Evolutionary conservation across 352 stramenopile genomes (phyloP).

Genomic region (Phytophthora ohioensis): DNA sequence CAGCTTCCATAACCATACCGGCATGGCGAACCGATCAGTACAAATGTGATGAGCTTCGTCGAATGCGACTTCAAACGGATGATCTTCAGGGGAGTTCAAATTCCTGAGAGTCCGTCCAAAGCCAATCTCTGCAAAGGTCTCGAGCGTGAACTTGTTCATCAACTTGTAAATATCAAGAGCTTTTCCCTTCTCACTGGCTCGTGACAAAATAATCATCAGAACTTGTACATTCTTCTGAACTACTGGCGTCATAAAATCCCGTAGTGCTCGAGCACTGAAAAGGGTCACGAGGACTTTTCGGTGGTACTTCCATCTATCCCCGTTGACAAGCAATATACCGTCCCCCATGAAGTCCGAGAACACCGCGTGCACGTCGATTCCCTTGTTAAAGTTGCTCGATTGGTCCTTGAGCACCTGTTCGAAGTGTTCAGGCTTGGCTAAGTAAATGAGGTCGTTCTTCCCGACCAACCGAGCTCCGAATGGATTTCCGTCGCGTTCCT

Average conservation of each 20-base stretch:
- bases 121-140: neutral
- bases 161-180: neutral
- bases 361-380: neutral
- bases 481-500: neutral
- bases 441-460: neutral
- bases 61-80: conserved; percentile 1
- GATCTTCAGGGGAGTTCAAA: neutral
- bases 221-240: neutral
- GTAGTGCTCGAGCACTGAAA: neutral
- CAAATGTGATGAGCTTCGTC: neutral
- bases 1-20: neutral
- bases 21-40: neutral
- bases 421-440: neutral
- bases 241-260: neutral
- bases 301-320: neutral
- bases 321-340: neutral
- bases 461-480: neutral
- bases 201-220: neutral
- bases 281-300: neutral
- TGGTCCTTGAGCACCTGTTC: neutral
- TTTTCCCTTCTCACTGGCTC: neutral
- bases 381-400: neutral
- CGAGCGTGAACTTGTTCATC: neutral
- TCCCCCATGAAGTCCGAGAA: neutral
- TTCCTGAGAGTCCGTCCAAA: neutral